Evolutionary conservation across 176 grass and related monocot genomes (phyloP).

Genomic region (bread wheat (Triticum aestivum)): DNA sequence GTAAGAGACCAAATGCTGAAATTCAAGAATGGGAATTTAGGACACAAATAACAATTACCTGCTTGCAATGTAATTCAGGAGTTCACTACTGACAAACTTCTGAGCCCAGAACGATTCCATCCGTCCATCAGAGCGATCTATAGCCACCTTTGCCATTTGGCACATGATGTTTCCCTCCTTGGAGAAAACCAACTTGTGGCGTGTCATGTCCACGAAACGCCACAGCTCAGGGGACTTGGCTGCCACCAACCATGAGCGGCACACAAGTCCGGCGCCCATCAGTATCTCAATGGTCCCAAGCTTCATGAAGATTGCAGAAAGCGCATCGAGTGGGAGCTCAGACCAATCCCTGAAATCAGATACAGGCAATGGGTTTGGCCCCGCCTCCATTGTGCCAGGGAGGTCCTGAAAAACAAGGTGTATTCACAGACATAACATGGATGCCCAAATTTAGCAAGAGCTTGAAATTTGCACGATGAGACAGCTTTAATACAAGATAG

Average conservation of each 20-base stretch:
- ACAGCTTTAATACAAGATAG: slow-evolving; percentile 2
- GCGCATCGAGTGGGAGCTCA: neutral
- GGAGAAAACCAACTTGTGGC: slow-evolving; percentile 26
- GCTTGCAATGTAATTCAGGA: slow-evolving; percentile 27
- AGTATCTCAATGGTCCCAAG: slow-evolving; percentile 29
- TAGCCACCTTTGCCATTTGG: slow-evolving; percentile 30
- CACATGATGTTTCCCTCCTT: neutral
- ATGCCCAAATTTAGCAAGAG: neutral
- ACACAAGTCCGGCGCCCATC: slow-evolving; percentile 28
- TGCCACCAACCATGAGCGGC: slow-evolving; percentile 27
- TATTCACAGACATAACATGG: neutral
- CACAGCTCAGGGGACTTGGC: slow-evolving; percentile 27
- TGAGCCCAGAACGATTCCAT: slow-evolving; percentile 38
- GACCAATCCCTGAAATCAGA: slow-evolving; percentile 15
- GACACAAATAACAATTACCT: slow-evolving; percentile 18
- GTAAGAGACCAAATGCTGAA: neutral
- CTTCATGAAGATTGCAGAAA: slow-evolving; percentile 18
- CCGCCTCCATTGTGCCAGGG: slow-evolving; percentile 1
- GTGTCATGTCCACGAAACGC: slow-evolving; percentile 12
- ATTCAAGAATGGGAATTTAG: neutral
- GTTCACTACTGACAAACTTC: slow-evolving; percentile 15
- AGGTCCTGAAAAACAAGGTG: neutral
- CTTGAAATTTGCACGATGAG: neutral
- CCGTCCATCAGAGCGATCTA: slow-evolving; percentile 13
- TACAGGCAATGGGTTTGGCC: neutral